These are phyloP conservation scores for Lycium ferocissimum DNA, from an alignment of 257 asterid genomes.

Conservation along the genomic window DNA sequence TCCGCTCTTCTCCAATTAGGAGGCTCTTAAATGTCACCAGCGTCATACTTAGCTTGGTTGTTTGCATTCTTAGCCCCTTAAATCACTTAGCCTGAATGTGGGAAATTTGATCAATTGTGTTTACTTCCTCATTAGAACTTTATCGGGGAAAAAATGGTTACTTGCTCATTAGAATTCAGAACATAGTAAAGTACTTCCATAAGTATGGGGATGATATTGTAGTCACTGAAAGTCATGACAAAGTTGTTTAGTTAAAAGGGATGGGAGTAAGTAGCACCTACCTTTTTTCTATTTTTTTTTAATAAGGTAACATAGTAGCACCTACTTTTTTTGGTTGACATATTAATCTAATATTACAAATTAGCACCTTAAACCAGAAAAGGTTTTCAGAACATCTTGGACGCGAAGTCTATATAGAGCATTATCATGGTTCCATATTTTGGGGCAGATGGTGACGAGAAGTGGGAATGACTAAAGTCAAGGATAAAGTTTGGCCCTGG, in stretches of 20 bases:
- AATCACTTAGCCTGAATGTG: neutral
- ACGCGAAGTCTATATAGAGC: neutral
- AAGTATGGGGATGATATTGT: neutral
- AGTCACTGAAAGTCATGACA: neutral
- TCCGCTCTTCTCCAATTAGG: neutral
- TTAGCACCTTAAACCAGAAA: neutral
- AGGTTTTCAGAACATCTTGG: neutral
- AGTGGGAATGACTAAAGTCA: neutral
- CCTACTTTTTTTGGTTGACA: neutral
- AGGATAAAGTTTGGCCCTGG: neutral
- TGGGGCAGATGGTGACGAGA: neutral
- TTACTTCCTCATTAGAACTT: neutral
- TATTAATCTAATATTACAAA: neutral
- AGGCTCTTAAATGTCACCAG: conserved; percentile 16
- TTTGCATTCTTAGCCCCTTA: neutral
- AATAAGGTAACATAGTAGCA: too few species aligned
- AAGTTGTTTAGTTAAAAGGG: neutral
- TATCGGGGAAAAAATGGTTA: neutral
- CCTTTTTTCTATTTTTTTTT: too few species aligned
- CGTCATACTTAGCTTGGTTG: neutral
- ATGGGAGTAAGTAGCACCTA: conserved; percentile 16
- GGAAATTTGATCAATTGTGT: neutral
- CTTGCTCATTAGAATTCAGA: neutral
- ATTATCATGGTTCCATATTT: neutral
- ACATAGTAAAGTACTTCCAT: neutral